Evolutionary conservation across 768 basidiomycete species (phyloP), one percentile per base, ranked within the genome.

Genomic region (Cyclocybe aegerita): DNA sequence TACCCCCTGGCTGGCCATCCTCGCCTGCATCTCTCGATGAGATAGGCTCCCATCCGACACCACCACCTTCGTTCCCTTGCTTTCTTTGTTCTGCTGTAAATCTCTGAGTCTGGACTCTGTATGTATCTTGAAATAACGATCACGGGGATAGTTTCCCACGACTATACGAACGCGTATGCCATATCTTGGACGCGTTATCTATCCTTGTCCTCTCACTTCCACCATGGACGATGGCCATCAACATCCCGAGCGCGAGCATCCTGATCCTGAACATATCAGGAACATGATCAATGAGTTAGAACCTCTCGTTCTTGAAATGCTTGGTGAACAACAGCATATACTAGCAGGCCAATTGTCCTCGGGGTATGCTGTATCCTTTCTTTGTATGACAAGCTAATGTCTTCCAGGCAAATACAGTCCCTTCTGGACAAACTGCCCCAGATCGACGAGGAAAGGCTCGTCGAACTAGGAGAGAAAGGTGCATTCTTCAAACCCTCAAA

Each of bases 401-500:
- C 16, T 48, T 38, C 16, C 50, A 77, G 76, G 17, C 69, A 74
- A 48, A 66, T 69, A 43, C 60, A 72, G 50, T 65, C 68, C n/a
- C 59, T 84, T 46, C 61, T 82, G 16, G 58, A 65, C 4, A 63
- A 55, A 12, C 73, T 87, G 7, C 82, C 83, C 8, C 71, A 67
- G 46, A 43, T 69, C 30, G 73, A 74, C 1, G 83, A 85, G 57
- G 63, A 69, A 8, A 73, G 84, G 39, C 51, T 88, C 9, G 61
- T 65, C 17, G 66, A 69, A 30, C 65, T 77, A 7, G 79, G 77
- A 4, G 74, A 80, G 43, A 69, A 69, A 62, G 82, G 85, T 73
- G 55, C 33, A 51, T 39, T 29, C 16, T 8, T 44, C 39, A 16
- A 16, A 14, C 36, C 23, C 30, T 4, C 39, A 3, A 38, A 29